Conservation (phyloP, 805 yeast species). For the Wickerhamomyces tratensis region DNA sequence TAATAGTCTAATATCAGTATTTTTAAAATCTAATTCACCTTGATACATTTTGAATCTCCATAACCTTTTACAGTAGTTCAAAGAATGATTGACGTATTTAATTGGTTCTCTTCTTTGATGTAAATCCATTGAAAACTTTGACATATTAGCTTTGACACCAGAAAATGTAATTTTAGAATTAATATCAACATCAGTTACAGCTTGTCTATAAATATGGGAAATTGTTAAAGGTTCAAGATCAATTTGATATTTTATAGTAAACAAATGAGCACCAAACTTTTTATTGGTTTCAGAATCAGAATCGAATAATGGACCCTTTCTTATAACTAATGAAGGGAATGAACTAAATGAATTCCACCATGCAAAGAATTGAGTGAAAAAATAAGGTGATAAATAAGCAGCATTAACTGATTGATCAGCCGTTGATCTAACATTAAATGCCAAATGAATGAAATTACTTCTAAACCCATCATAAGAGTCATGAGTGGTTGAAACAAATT, state of each 20-base stretch:
- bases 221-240: constrained; percentile 57
- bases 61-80: constrained; percentile 32
- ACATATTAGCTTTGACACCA: constrained; percentile 56
- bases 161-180: constrained; percentile 33
- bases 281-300: constrained; percentile 32
- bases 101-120: constrained; percentile 44
- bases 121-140: constrained; percentile 44
- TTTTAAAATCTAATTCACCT: constrained; percentile 61
- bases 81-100: constrained; percentile 31
- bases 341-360: constrained; percentile 84
- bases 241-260: constrained; percentile 67
- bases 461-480: constrained; percentile 56
- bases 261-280: constrained; percentile 61
- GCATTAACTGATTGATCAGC: constrained; percentile 44
- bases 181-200: constrained; percentile 30
- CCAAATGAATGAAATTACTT: constrained; percentile 53
- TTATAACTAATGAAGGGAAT: constrained; percentile 67
- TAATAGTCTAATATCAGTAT: constrained; percentile 60
- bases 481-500: constrained; percentile 34
- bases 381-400: constrained; percentile 63
- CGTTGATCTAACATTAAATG: constrained; percentile 27
- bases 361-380: constrained; percentile 52
- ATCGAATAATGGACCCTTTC: constrained; percentile 62
- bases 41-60: constrained; percentile 50
- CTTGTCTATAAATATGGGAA: constrained; percentile 60